These are phyloP conservation scores for Sporisorium exsertum DNA, from an alignment of 1,284 basidiomycete species.

Conservation along the genomic window DNA sequence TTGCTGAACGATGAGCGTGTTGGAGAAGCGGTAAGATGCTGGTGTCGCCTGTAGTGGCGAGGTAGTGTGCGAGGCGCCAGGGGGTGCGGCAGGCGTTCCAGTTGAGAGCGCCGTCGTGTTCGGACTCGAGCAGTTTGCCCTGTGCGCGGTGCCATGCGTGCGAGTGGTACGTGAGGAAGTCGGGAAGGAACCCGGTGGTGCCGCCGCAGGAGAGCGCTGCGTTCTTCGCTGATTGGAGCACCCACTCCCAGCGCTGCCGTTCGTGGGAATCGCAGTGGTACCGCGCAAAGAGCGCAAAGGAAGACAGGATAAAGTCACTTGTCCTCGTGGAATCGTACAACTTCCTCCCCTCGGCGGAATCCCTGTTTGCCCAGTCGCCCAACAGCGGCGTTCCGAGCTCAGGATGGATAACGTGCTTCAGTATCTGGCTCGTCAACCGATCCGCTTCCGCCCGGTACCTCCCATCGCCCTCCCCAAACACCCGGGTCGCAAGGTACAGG, in stretches of 20 bases:
- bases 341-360: slow-evolving; percentile 28
- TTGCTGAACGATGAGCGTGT: slow-evolving; percentile 40
- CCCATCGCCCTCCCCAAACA: slow-evolving; percentile 35
- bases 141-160: slow-evolving; percentile 38
- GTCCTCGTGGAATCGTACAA: slow-evolving; percentile 59
- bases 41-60: slow-evolving; percentile 54
- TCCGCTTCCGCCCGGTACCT: slow-evolving; percentile 51
- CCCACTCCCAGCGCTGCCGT: slow-evolving; percentile 49
- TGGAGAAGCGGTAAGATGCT: slow-evolving; percentile 55
- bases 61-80: slow-evolving; percentile 62
- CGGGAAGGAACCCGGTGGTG: slow-evolving; percentile 51
- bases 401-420: slow-evolving; percentile 53
- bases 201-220: slow-evolving; percentile 31
- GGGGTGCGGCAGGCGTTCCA: slow-evolving; percentile 66
- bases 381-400: slow-evolving; percentile 52
- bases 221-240: slow-evolving; percentile 49
- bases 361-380: slow-evolving; percentile 62
- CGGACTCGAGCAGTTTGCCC: slow-evolving; percentile 55
- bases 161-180: slow-evolving; percentile 50
- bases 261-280: slow-evolving; percentile 37
- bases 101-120: slow-evolving; percentile 57
- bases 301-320: slow-evolving; percentile 59
- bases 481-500: slow-evolving; percentile 45
- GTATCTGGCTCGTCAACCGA: slow-evolving; percentile 30
- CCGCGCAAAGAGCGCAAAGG: slow-evolving; percentile 52